These are phyloP conservation scores for Starmerella scarabaei DNA, from an alignment of 805 yeast genomes.

Conservation along the genomic window DNA sequence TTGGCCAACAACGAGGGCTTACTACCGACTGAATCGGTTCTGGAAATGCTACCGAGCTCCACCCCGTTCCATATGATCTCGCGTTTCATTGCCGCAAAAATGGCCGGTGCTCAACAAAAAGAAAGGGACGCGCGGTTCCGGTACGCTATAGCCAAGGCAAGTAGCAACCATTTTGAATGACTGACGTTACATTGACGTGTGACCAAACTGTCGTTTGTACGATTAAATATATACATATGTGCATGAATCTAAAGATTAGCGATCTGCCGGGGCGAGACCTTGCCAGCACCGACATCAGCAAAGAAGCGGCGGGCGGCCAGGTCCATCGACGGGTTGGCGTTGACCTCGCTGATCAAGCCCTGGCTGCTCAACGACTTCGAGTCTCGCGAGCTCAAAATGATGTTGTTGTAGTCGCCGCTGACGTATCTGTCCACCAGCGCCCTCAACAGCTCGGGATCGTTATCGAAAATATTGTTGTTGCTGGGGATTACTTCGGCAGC, in stretches of 20 bases:
- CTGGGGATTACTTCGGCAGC: too few species aligned
- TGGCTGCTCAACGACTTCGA: slow-evolving; percentile 1
- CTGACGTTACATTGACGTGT: background rate
- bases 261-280: slow-evolving; percentile 15
- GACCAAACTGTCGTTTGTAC: background rate
- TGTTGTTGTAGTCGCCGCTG: slow-evolving; percentile 9
- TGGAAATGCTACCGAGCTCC: background rate
- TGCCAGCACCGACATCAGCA: slow-evolving; percentile 16
- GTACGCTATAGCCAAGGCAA: slow-evolving; percentile 5
- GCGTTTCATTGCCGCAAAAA: slow-evolving; percentile 1
- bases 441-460: slow-evolving; percentile 7
- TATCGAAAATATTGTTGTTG: too few species aligned
- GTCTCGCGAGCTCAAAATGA: background rate
- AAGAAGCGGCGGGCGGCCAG: slow-evolving; percentile 11
- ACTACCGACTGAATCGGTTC: slow-evolving; percentile 2
- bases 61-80: slow-evolving; percentile 9
- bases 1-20: background rate
- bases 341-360: slow-evolving; percentile 9
- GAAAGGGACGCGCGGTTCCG: background rate
- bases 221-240: background rate
- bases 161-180: background rate
- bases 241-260: slow-evolving; percentile 1
- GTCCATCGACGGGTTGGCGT: slow-evolving; percentile 10
- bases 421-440: slow-evolving; percentile 6
- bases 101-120: background rate